These are phyloP conservation scores for Aspergillus funiculosus DNA, from an alignment of 495 filamentous ascomycete genomes.

Conservation along the genomic window DNA sequence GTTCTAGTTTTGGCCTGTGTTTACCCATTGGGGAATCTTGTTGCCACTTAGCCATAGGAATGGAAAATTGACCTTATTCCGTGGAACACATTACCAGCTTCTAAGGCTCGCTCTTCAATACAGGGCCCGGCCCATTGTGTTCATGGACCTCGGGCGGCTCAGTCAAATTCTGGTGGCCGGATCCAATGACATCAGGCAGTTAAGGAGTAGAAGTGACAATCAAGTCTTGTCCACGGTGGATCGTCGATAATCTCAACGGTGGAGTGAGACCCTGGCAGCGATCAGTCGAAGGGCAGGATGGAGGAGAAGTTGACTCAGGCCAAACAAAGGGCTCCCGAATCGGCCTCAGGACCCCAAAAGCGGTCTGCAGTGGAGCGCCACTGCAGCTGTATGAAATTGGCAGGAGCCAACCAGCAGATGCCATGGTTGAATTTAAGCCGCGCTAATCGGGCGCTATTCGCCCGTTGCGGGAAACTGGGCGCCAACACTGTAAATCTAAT, in stretches of 20 bases:
- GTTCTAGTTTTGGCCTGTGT: no score
- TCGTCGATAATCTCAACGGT: constrained; percentile 4
- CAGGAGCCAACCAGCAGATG: constrained; percentile 4
- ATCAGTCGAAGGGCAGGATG: constrained; percentile 8
- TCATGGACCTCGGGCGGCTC: background rate
- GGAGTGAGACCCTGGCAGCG: constrained; percentile 10
- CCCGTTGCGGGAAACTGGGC: no score
- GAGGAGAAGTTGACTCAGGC: background rate
- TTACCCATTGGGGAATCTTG: no score
- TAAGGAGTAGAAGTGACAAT: background rate
- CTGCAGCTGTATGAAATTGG: constrained; percentile 8
- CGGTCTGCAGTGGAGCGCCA: constrained; percentile 10
- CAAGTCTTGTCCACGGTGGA: background rate
- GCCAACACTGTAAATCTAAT: no score
- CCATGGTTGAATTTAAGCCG: constrained; percentile 3
- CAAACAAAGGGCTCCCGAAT: background rate
- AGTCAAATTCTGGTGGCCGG: background rate
- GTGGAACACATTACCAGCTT: no score
- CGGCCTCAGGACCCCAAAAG: constrained; percentile 1
- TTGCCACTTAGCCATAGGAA: no score
- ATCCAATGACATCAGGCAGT: background rate
- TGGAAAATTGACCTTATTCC: no score
- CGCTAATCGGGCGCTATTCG: constrained; percentile 17
- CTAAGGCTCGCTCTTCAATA: no score
- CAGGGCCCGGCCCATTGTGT: no score